Base-by-base conservation (phyloP, 768 basidiomycete species). In the Trametes elegans region DNA sequence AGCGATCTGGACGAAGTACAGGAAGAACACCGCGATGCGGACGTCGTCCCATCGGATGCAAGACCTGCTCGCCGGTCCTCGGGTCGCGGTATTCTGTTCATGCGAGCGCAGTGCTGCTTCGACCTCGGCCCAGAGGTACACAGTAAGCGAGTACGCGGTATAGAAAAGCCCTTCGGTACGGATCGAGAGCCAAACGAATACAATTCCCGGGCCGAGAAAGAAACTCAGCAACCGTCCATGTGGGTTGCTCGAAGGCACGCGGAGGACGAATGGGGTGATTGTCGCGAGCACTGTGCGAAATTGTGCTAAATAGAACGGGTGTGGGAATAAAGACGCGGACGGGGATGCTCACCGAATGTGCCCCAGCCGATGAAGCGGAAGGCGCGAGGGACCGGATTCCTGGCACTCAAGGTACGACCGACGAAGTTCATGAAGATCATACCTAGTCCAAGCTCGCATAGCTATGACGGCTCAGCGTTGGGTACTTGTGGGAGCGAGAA, bases 1-100 rank as follows among this genome's bases (percentile, higher is more conserved):
- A 2, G 84, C 91, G 36, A 90, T 80, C 62, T 94, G 91, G 7
- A 93, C 85, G 61, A 93, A 91, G 68, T 90, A 90, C 55, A 94
- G 69, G 71, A 93, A 93, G 67, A 91, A 89, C 19, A 93, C 59
- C 0, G 87, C 89, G 49, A 88, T 83, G 44, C 91, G 72, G 10
- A 91, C 67, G 55, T 91, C 87, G 34, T 87, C 85, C 32, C 70
- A 68, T 2, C 50, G 55, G 7, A 62, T 64, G 7, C 65, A 61
- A 50, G 68, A 68, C 16, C 48, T 48, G 2, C 18, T 26, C 14
- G 21, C 53, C n/a, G n/a, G 11, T 55, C 46, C n/a, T n/a, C n/a
- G n/a, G n/a, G n/a, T n/a, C n/a, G n/a, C n/a, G n/a, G n/a, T n/a
- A n/a, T n/a, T n/a, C n/a, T n/a, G n/a, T n/a, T n/a, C n/a, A n/a